These are phyloP conservation scores for Alternaria viburni DNA, from an alignment of 2,329 filamentous ascomycete species.

Conservation along the genomic window DNA sequence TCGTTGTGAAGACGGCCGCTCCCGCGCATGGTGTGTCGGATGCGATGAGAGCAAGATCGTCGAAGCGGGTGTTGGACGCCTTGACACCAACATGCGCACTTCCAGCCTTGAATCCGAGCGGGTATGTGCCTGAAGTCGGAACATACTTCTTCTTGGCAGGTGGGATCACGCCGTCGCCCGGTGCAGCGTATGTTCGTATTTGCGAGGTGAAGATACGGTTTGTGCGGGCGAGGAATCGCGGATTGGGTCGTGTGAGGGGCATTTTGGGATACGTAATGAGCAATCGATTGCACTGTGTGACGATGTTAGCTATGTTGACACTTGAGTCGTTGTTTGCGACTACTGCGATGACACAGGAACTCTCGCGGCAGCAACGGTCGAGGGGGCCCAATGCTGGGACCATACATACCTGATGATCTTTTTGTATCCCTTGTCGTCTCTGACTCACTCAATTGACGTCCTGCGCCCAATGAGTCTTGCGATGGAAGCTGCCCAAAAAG, in stretches of 20 bases:
- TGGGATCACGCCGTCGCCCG: constrained; percentile 67
- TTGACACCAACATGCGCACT: constrained; percentile 94
- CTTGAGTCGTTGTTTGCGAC: background rate
- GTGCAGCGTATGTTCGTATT: constrained; percentile 65
- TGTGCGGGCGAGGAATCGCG: constrained; percentile 35
- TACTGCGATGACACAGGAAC: background rate
- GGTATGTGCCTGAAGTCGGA: constrained; percentile 83
- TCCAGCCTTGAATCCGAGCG: constrained; percentile 85
- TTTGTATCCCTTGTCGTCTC: background rate
- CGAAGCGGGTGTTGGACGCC: constrained; percentile 86
- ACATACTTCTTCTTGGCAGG: constrained; percentile 89
- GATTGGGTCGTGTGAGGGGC: constrained; percentile 40
- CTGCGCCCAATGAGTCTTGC: constrained; percentile 21
- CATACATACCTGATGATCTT: constrained; percentile 10
- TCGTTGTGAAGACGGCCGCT: constrained; percentile 95
- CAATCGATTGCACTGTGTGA: background rate
- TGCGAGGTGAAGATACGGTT: constrained; percentile 42
- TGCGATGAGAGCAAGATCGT: constrained; percentile 86
- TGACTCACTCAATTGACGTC: constrained; percentile 26
- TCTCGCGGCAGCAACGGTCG: background rate
- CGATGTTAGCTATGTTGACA: constrained; percentile 4
- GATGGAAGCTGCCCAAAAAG: constrained; percentile 8
- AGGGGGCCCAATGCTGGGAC: background rate
- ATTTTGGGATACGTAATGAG: constrained; percentile 19
- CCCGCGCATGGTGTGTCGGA: constrained; percentile 86